These are phyloP conservation scores for Artemisia argyi DNA, from an alignment of 129 eudicot species.

Conservation along the genomic window DNA sequence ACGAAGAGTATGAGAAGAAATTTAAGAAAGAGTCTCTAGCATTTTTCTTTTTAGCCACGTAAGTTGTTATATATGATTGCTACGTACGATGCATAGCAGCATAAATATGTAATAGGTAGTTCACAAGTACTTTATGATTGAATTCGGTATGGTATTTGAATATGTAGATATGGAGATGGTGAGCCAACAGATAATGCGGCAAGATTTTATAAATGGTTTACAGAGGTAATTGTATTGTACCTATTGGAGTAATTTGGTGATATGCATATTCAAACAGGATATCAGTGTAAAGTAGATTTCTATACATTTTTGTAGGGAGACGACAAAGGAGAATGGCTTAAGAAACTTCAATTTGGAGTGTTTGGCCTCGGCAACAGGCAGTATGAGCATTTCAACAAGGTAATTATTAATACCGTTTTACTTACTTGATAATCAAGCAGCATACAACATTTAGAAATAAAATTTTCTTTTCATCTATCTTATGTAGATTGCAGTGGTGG, in stretches of 20 bases:
- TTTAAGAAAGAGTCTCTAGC: constrained; percentile 74
- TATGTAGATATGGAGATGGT: constrained; percentile 90
- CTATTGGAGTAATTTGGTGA: background rate
- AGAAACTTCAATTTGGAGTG: constrained; percentile 77
- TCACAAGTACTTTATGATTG: background rate
- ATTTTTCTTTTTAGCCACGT: constrained; percentile 90
- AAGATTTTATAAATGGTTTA: constrained; percentile 88
- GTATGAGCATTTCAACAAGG: constrained; percentile 96
- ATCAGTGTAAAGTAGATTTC: background rate
- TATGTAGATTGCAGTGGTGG: constrained; percentile 62
- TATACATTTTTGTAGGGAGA: constrained; percentile 36
- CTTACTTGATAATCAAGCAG: background rate
- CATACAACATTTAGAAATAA: background rate
- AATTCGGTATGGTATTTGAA: constrained; percentile 15
- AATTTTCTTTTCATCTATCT: constrained; percentile 1
- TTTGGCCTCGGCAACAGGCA: constrained; percentile 93
- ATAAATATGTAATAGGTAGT: background rate
- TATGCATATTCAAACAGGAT: background rate
- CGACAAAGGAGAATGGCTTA: constrained; percentile 74
- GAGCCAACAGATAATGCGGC: constrained; percentile 98
- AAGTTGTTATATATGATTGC: constrained; percentile 24
- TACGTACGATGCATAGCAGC: background rate
- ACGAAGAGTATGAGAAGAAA: constrained; percentile 73
- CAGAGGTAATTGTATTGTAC: constrained; percentile 51
- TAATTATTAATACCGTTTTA: constrained; percentile 8